Evolutionary conservation across 257 asterid species (phyloP).

Genomic region (Salvia splendens): DNA sequence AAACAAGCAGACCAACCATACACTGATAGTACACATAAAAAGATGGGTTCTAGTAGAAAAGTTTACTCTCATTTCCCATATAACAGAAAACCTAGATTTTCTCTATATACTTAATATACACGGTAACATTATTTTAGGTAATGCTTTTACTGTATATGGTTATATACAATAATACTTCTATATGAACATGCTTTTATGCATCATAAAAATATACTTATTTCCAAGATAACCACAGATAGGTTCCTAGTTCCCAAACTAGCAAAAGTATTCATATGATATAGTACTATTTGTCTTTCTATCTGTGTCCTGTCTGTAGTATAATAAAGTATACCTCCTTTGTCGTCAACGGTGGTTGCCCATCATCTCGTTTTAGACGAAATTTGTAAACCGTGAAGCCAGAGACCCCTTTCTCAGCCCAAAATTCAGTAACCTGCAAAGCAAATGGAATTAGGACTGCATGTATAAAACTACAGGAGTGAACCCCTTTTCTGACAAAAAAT

Average conservation of each 20-base stretch:
- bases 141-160: too few relatives aligned
- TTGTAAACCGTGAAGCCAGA: slow-evolving; percentile 86
- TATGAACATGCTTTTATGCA: too few relatives aligned
- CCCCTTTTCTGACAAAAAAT: slow-evolving; percentile 3
- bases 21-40: background rate
- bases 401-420: slow-evolving; percentile 88
- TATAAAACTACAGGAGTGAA: background rate
- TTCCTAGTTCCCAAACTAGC: too few relatives aligned
- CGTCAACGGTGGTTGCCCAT: slow-evolving; percentile 79
- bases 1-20: slow-evolving; percentile 6
- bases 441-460: slow-evolving; percentile 21
- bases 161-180: too few relatives aligned
- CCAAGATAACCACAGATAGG: too few relatives aligned
- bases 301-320: background rate
- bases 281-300: background rate
- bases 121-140: background rate
- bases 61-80: background rate
- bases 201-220: too few relatives aligned
- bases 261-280: too few relatives aligned
- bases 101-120: background rate
- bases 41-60: too few relatives aligned
- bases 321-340: slow-evolving; percentile 61
- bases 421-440: slow-evolving; percentile 55
- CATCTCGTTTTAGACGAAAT: slow-evolving; percentile 64
- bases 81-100: background rate